Evolutionary conservation across 2,329 filamentous ascomycete genomes (phyloP).

Genomic region (Leptographium radiaticola): DNA sequence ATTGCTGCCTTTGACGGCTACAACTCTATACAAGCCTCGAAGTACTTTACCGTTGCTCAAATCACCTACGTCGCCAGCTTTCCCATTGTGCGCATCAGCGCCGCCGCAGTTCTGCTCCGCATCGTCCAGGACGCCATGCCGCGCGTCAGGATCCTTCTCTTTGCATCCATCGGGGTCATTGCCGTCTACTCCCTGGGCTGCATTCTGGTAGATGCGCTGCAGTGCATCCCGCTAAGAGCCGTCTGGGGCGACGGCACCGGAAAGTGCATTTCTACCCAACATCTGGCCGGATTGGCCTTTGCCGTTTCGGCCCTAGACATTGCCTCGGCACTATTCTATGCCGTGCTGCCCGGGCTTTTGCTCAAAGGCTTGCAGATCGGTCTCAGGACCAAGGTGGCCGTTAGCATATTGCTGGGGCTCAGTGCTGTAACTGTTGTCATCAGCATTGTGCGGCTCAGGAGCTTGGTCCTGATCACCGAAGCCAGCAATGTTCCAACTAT

Average conservation of each 20-base stretch:
- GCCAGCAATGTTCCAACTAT: background rate
- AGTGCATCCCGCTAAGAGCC: background rate
- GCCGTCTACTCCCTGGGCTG: background rate
- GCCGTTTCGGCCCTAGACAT: background rate
- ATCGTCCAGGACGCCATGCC: background rate
- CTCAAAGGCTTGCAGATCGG: slow-evolving; percentile 1
- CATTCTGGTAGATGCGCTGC: background rate
- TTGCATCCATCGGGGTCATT: background rate
- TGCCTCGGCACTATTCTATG: background rate
- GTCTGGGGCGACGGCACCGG: background rate
- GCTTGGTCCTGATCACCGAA: background rate
- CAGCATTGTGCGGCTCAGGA: background rate
- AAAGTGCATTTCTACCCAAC: background rate
- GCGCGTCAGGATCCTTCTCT: background rate
- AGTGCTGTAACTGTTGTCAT: background rate
- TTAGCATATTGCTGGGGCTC: background rate
- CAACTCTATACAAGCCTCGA: background rate
- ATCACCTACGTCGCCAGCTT: slow-evolving; percentile 1
- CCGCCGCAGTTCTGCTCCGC: background rate
- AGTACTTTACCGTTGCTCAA: background rate
- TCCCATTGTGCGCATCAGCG: background rate
- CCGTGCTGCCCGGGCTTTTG: background rate
- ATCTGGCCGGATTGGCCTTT: background rate
- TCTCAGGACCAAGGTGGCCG: background rate
- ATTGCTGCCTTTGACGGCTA: background rate